Evolutionary conservation across 805 yeast genomes (phyloP), one percentile per base, ranked within the genome.

Genomic region (Lipomyces chichibuensis): DNA sequence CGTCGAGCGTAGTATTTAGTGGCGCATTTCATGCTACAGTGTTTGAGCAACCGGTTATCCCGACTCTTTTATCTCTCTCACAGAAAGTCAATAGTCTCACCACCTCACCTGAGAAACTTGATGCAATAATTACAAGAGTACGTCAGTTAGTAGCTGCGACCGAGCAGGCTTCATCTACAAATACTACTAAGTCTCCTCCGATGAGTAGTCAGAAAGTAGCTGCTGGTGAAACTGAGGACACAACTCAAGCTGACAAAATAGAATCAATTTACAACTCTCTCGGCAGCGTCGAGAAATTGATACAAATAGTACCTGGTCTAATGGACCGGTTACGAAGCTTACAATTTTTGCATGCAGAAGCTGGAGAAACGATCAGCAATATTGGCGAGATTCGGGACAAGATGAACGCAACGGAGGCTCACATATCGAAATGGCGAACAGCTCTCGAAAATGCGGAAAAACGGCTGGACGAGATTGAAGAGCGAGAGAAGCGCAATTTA

Each of bases 291-390:
- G 67, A 66, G 39, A 51, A 53, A 20, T 54, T 69, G 3, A 32
- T 63, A 32, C 60, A 35, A 25, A 49, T 63, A 5, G 62, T 63
- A 7, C 71, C 71, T 23, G 32, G 52, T 8, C 43, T 69, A 14
- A 25, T 69, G 29, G 65, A 63, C 27, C 65, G 71, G 23, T 57
- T 69, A 33, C 35, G 58, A 23, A 61, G 61, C 14, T 37, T 69
- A 54, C 67, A 55, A 23, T 54, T 57, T 29, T n/a, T 69, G 6
- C 71, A 69, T 27, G 59, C 67, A 23, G 71, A 69, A 20, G 67
- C 71, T 3, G 70, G 63, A 3, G 46, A 54, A 11, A 32, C 55
- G 14, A 67, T 65, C 20, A 59, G 54, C 29, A 66, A 55, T 23
- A 9, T 64, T 5, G 49, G 32, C 23, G 63, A 67, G 25, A 29